phyloP scores from a whole-genome alignment of 177 flowering plant genomes.

The Telopea speciosissima region DNA sequence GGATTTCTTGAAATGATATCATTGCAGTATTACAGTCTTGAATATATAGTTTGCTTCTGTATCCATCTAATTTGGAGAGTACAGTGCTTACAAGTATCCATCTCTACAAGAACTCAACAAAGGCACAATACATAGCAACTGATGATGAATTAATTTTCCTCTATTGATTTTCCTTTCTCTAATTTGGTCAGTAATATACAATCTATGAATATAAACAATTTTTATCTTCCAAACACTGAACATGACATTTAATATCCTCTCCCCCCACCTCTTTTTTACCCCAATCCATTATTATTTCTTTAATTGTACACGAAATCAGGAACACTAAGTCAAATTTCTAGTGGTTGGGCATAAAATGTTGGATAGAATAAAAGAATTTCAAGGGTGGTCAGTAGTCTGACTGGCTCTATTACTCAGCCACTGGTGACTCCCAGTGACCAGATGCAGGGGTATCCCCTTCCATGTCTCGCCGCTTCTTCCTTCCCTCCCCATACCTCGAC shows the following conservation, averaged over 20 bases:
- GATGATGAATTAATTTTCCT: neutral
- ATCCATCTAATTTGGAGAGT: too few relatives aligned
- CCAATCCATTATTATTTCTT: neutral
- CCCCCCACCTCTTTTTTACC: neutral
- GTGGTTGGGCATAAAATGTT: neutral
- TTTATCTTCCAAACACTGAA: neutral
- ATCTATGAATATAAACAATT: neutral
- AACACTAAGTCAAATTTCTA: neutral
- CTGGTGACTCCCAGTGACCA: slow-evolving; percentile 25
- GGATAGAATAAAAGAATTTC: too few relatives aligned
- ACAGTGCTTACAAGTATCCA: too few relatives aligned
- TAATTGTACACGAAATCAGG: neutral
- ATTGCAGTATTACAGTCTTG: too few relatives aligned
- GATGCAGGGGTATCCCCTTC: slow-evolving; percentile 36
- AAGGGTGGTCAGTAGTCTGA: neutral
- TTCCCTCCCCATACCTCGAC: slow-evolving; percentile 90
- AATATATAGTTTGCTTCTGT: too few relatives aligned
- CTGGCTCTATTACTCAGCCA: slow-evolving; percentile 3
- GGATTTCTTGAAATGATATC: too few relatives aligned
- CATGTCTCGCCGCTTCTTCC: slow-evolving; percentile 54
- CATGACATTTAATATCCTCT: neutral
- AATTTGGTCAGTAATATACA: neutral
- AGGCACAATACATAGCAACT: neutral
- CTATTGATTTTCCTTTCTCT: neutral
- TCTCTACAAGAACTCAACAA: too few relatives aligned